Evolutionary conservation across 768 basidiomycete species (phyloP), one percentile per base, ranked within the genome.

Genomic region (Mycena haematopus): DNA sequence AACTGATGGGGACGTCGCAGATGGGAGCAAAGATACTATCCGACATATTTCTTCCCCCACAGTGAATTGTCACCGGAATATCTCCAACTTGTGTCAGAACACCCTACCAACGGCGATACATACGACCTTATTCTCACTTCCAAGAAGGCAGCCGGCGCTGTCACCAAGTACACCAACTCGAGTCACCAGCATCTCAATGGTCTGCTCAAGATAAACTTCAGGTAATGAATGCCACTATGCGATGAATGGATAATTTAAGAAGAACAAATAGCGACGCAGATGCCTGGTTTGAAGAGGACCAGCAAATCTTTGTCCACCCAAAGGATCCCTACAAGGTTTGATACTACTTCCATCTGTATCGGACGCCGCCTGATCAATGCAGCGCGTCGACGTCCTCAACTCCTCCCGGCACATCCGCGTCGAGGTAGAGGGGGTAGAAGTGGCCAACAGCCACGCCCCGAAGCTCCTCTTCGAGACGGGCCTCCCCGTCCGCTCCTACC

Each of bases 241-340:
- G 8, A 5, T 9, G 29, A 5, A 49, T n/a, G 3, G 9, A 35
- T 9, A 13, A 6, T 10, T 15, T 24, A 21, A 0, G 21, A n/a
- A 58, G 24, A 15, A 29, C 8, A 17, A n/a, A 27, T 31, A 61
- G 73, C 15, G 79, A 79, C 19, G 80, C 82, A 68, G 87, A 87
- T 63, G 80, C 80, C 3, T 89, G 88, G 88, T 86, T 88, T 54
- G 87, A 89, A 74, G 87, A 89, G 69, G 87, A 88, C 52, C 86
- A 90, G 51, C 72, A 83, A 58, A 80, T 89, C 33, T 84, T 78
- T 59, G 75, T 79, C 2, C 88, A 90, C 62, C 84, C 86, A 9
- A 88, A 85, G 67, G 87, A 90, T 70, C 87, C 87, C 1, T 90
- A 87, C 74, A 89, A 90, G 79, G 88, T 87, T 3, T 45, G 70